phyloP scores from a whole-genome alignment of 2,329 filamentous ascomycete genomes.

The Ambrosiella xylebori region DNA sequence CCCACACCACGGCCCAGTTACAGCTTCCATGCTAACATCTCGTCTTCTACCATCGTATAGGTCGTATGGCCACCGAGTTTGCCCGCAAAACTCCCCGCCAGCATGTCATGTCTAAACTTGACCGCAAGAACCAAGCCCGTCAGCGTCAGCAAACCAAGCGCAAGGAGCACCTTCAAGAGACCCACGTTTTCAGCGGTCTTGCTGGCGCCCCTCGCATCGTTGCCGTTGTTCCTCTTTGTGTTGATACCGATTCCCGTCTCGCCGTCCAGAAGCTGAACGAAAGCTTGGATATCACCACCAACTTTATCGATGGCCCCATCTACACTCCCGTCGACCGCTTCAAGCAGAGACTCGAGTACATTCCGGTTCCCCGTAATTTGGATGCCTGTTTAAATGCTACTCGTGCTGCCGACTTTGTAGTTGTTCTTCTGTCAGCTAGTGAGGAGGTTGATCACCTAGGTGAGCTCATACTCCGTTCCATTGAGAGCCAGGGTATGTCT shows the following conservation, averaged over 20 bases:
- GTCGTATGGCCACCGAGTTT: conserved; percentile 60
- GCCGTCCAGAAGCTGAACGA: conserved; percentile 56
- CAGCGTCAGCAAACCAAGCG: conserved; percentile 75
- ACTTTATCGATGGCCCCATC: conserved; percentile 37
- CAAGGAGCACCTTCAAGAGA: conserved; percentile 62
- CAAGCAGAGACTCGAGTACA: conserved; percentile 83
- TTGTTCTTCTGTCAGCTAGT: conserved; percentile 67
- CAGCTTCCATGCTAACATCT: not conserved
- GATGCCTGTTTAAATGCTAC: conserved; percentile 69
- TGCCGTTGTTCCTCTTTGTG: conserved; percentile 69
- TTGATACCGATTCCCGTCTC: conserved; percentile 47
- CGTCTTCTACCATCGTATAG: conserved; percentile 25
- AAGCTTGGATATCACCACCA: conserved; percentile 61
- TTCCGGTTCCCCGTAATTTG: conserved; percentile 57
- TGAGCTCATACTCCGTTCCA: conserved; percentile 66
- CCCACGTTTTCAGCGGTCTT: conserved; percentile 66
- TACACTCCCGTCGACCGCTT: conserved; percentile 70
- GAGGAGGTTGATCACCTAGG: conserved; percentile 73
- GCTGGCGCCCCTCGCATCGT: conserved; percentile 80
- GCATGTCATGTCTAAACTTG: conserved; percentile 93
- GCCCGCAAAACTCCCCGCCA: conserved; percentile 80
- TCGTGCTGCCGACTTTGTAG: conserved; percentile 75
- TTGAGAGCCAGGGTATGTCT: conserved; percentile 88
- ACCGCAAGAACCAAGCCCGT: conserved; percentile 85
- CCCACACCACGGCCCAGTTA: not conserved